Base-by-base conservation (phyloP, 129 eudicot species). In the Logfia minima region DNA sequence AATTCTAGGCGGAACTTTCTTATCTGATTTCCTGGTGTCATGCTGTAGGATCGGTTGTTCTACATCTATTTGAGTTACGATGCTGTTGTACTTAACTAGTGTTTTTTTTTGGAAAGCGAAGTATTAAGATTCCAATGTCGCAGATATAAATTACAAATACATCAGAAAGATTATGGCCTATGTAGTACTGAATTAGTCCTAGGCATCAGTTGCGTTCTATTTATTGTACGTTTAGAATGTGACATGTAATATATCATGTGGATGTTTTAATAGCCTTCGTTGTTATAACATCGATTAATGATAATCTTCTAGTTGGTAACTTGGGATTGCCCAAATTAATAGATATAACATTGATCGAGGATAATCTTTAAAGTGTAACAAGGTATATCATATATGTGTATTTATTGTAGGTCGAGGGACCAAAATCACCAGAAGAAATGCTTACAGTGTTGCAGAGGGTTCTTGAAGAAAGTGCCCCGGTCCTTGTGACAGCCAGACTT, bases 381-480 rank as follows among this genome's bases (percentile, higher is more conserved):
- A 34, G 6, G 48, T 74, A 56, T 34, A 29, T 74, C 39, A 41
- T 64, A 28, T 41, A n/a, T 22, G 63, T 74, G 60, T 56, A 52
- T 32, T 22, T 72, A 18, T 39, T 85, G 81, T 87, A 95, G 99
- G 84, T 89, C 43, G 99, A 95, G 81, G 99, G 99, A 64, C 97
- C 97, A 39, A 92, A 83, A 78, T 86, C 95, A 83, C 94, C 99
- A 70, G 97, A 89, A 67, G 99, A 89, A 75, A 71, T 95, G 90
- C 80, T 91, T 14, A 71, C 83, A 37, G 23, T 84, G 53, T 82
- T 95, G 82, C 99, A 95, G 83, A 95, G 90, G 79, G 97, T 95
- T 78, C 86, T 91, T 24, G 99, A 95, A 85, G 99, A 95, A 88
- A 95, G 94, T 86, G 86, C 94, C 26, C 89, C 97, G 39, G 97